Evolutionary conservation across 2,329 filamentous ascomycete species (phyloP), one percentile per base, ranked within the genome.

Genomic region (Phialophora chinensis): DNA sequence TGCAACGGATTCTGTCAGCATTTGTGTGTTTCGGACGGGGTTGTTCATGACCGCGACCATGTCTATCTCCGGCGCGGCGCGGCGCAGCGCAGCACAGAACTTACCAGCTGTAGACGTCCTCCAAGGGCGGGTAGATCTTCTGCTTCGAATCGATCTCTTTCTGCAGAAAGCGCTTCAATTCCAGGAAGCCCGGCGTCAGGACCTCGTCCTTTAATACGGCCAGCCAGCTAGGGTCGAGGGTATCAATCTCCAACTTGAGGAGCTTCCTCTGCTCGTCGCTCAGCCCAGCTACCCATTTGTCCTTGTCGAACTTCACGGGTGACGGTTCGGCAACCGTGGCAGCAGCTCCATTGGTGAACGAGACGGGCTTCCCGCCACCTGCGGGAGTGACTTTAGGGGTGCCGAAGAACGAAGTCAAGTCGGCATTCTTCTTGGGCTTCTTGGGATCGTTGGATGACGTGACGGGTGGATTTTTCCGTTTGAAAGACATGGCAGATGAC

Each of bases 81-180:
- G 38, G 38, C 38, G 14, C 8, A 6, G 53, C 27, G 29, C 44
- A 6, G 53, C 27, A 23, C 44, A 31, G 25, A 23, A 71, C 84
- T 64, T 83, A 97, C 95, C 95, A 99, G 71, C 92, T 95, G 79
- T 99, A 99, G 12, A 99, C 88, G 74, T 99, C 94, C 71, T 92
- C 86, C 72, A 88, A 84, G 0, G 94, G 94, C 3, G 95, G 95
- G 74, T 96, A 99, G 72, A 96, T 86, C 74, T 90, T 93, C 79
- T 88, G 90, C 1, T 90, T 89, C 0, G 85, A 83, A 17, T 86
- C 85, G 61, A 89, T 86, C 81, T 99, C 95, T 62, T 86, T 86
- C 75, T 91, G 88, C 62, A 99, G 80, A 78, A 97, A 99, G 59
- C 86, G 85, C 84, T 99, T 99, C 71, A 99, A 80, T 2, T 91